Percentiles rank a stretch among this genome's conserved stretches.
phyloP scores from a whole-genome alignment of 2,329 filamentous ascomycete species.

The Tolypocladium tundrense region DNA sequence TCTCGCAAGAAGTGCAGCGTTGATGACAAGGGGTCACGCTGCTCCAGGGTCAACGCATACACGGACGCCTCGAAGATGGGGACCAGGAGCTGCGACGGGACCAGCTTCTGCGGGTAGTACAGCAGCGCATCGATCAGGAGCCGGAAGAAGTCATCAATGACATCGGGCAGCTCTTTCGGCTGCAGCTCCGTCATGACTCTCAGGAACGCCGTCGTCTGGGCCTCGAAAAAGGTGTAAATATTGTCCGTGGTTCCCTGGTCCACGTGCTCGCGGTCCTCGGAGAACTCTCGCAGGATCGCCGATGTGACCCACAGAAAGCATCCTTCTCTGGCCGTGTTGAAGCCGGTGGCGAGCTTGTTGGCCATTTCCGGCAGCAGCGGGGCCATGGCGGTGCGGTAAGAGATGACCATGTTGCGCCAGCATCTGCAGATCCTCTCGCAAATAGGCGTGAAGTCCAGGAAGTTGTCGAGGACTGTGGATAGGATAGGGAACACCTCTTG shows the following conservation, averaged over 20 bases:
- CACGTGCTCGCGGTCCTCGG: conserved; percentile 77
- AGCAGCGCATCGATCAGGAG: conserved; percentile 84
- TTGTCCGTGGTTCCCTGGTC: conserved; percentile 71
- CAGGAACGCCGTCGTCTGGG: conserved; percentile 82
- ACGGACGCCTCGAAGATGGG: conserved; percentile 82
- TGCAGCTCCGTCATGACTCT: conserved; percentile 80
- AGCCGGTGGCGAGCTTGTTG: conserved; percentile 77
- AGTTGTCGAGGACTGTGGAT: conserved; percentile 77
- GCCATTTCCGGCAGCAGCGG: conserved; percentile 79
- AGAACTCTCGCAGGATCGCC: conserved; percentile 90
- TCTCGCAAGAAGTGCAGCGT: conserved; percentile 90
- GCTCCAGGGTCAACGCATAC: conserved; percentile 77
- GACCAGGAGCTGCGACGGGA: conserved; percentile 67
- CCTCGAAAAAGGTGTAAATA: conserved; percentile 91
- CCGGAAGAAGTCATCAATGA: conserved; percentile 95
- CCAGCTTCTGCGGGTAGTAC: conserved; percentile 79
- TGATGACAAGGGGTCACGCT: conserved; percentile 82
- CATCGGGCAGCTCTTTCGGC: conserved; percentile 61
- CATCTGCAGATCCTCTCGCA: conserved; percentile 89
- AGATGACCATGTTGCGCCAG: conserved; percentile 96
- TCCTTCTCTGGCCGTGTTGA: conserved; percentile 76
- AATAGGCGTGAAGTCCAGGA: conserved; percentile 76
- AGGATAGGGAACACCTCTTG: conserved; percentile 86
- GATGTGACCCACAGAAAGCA: conserved; percentile 99
- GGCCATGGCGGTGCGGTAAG: conserved; percentile 80